These are phyloP conservation scores for Omphalotus guepiniiformis DNA, from an alignment of 768 basidiomycete species.

Conservation along the genomic window DNA sequence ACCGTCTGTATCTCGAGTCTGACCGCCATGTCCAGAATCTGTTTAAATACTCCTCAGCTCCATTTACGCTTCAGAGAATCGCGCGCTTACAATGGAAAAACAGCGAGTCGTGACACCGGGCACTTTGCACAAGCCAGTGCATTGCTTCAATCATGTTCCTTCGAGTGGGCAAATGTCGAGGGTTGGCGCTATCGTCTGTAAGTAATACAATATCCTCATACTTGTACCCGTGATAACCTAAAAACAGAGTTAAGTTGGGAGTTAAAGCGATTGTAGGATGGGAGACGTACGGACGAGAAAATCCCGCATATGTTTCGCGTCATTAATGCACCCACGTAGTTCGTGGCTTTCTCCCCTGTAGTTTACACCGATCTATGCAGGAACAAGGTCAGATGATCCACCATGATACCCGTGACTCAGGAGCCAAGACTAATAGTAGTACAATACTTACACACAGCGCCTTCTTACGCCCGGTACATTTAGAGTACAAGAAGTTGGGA, in stretches of 20 bases:
- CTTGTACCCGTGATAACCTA: conserved; percentile 47
- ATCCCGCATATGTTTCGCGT: conserved; percentile 62
- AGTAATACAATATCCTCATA: conserved; percentile 63
- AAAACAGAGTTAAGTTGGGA: conserved; percentile 13
- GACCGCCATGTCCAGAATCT: conserved; percentile 97
- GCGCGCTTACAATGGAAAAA: conserved; percentile 65
- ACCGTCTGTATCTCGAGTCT: conserved; percentile 70
- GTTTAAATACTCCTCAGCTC: not conserved
- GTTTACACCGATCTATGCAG: conserved; percentile 69
- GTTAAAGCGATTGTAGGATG: not conserved
- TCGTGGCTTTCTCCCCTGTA: conserved; percentile 62
- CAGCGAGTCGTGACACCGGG: conserved; percentile 64
- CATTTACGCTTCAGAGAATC: not conserved
- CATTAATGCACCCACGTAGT: conserved; percentile 78
- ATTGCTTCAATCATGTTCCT: conserved; percentile 46
- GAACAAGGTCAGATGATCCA: not conserved
- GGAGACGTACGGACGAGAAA: conserved; percentile 56
- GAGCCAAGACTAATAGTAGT: conserved; percentile 5
- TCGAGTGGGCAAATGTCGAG: conserved; percentile 39
- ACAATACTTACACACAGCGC: conserved; percentile 14
- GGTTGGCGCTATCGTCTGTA: conserved; percentile 53
- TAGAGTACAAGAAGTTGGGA: conserved; percentile 17
- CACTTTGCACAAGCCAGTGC: conserved; percentile 63
- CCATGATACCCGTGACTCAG: not conserved
- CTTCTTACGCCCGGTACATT: conserved; percentile 19